phyloP scores from a whole-genome alignment of 306 rosid species.

The Sphenostylis stenocarpa region DNA sequence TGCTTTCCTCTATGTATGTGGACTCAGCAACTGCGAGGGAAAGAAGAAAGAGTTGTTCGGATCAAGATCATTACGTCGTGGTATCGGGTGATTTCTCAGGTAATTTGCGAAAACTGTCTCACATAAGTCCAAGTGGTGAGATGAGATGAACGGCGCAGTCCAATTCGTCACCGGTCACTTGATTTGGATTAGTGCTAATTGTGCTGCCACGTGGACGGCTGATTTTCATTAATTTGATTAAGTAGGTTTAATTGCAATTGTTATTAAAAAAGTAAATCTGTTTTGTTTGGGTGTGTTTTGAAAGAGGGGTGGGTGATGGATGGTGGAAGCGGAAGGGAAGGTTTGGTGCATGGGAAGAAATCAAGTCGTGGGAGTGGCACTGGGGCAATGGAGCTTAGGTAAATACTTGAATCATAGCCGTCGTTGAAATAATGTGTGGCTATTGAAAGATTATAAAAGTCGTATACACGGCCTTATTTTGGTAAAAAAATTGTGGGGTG shows the following conservation, averaged over 20 bases:
- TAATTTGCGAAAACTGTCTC: slow-evolving; percentile 25
- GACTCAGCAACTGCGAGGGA: slow-evolving; percentile 38
- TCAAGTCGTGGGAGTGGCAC: slow-evolving; percentile 10
- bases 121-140: slow-evolving; percentile 20
- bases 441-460: not conserved
- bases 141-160: slow-evolving; percentile 10
- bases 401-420: slow-evolving; percentile 22
- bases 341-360: slow-evolving; percentile 24
- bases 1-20: not conserved
- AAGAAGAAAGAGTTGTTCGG: slow-evolving; percentile 72
- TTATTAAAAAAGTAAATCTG: too few species aligned
- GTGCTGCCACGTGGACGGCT: slow-evolving; percentile 49
- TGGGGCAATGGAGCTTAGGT: slow-evolving; percentile 55
- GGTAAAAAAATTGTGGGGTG: not conserved
- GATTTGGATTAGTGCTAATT: not conserved
- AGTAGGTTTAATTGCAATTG: not conserved
- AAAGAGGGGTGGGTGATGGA: slow-evolving; percentile 52
- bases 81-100: slow-evolving; percentile 56
- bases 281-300: not conserved
- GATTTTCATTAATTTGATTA: not conserved
- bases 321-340: slow-evolving; percentile 25
- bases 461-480: not conserved
- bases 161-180: not conserved
- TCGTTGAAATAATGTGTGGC: slow-evolving; percentile 25
- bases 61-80: slow-evolving; percentile 59